Conservation (phyloP, 129 eudicot genomes). For the Flaveria trinervia region DNA sequence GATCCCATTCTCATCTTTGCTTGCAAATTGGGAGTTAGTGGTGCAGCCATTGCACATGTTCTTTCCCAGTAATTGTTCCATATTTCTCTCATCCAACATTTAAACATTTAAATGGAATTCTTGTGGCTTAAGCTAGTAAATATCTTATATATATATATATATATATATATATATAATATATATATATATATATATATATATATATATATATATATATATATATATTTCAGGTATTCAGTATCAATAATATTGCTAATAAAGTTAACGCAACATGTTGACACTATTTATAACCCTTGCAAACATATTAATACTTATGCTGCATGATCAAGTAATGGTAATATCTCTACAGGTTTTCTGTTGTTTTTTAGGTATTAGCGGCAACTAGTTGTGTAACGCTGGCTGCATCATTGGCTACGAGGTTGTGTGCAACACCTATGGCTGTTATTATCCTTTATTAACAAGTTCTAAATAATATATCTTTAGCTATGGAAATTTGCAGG, state of each 20-base stretch:
- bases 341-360: constrained; percentile 47
- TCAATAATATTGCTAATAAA: too few relatives aligned
- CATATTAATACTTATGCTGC: not conserved
- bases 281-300: too few relatives aligned
- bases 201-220: too few relatives aligned
- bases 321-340: not conserved
- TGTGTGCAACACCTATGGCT: constrained; percentile 75
- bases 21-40: constrained; percentile 68
- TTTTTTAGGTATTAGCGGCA: constrained; percentile 69
- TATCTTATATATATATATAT: not conserved
- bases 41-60: constrained; percentile 95
- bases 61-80: constrained; percentile 61
- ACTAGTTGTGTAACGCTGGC: constrained; percentile 82
- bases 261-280: too few relatives aligned
- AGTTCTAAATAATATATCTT: too few relatives aligned
- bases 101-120: not conserved
- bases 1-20: constrained; percentile 82
- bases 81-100: not conserved
- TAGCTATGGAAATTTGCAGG: constrained; percentile 38
- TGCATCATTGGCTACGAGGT: constrained; percentile 76
- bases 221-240: too few relatives aligned
- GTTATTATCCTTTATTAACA: too few relatives aligned
- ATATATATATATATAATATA: too few relatives aligned
- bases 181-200: too few relatives aligned
- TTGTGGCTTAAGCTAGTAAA: constrained; percentile 6